Conservation (phyloP, 2,329 filamentous ascomycete species). For the Xylariaceae sp. region DNA sequence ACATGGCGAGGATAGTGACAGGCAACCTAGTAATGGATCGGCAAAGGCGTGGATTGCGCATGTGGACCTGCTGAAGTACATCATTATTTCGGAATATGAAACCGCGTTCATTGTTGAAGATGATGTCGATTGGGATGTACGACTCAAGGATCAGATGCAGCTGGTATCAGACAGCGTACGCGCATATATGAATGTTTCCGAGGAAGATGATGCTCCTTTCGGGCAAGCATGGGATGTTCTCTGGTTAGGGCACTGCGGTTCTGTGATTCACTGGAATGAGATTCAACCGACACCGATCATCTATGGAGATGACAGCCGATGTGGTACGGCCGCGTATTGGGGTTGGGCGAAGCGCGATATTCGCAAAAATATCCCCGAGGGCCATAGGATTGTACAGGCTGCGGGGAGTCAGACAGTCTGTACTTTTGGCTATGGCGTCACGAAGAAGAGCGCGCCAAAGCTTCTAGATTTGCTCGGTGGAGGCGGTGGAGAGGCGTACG, state of each 20-base stretch:
- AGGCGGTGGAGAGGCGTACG: constrained; percentile 34
- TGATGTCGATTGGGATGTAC: constrained; percentile 38
- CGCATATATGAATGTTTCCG: constrained; percentile 20
- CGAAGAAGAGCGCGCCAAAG: constrained; percentile 30
- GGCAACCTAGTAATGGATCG: constrained; percentile 15
- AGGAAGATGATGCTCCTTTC: constrained; percentile 24
- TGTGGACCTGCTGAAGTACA: constrained; percentile 30
- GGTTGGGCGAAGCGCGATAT: constrained; percentile 25
- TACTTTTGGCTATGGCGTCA: constrained; percentile 32
- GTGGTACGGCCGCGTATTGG: constrained; percentile 20
- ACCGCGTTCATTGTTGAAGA: constrained; percentile 35
- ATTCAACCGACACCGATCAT: constrained; percentile 7
- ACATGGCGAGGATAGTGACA: constrained; percentile 8
- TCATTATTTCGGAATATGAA: constrained; percentile 24
- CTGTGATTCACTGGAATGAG: constrained; percentile 17
- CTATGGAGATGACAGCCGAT: constrained; percentile 23
- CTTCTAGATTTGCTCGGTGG: constrained; percentile 29
- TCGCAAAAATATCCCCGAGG: constrained; percentile 16
- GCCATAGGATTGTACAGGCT: constrained; percentile 26
- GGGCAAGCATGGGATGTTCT: constrained; percentile 37
- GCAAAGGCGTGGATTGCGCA: constrained; percentile 32
- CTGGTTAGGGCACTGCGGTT: constrained; percentile 38
- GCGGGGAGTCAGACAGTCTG: constrained; percentile 26
- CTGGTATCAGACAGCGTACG: constrained; percentile 33
- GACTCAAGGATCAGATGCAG: constrained; percentile 30